Evolutionary conservation across 805 yeast species (phyloP).

Genomic region (Citeromyces nyonsensis): DNA sequence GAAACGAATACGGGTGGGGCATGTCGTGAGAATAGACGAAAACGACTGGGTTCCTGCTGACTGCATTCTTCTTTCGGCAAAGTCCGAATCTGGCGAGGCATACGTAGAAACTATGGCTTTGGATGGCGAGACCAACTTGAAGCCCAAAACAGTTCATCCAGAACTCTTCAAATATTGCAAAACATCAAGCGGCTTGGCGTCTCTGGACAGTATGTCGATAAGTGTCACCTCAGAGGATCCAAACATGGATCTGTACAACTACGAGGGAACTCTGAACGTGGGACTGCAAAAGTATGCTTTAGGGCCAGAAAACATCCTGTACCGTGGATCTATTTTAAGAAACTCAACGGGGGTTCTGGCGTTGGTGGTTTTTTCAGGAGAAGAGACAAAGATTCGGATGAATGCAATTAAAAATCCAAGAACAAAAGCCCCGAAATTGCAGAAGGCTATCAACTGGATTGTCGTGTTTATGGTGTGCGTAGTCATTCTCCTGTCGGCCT

Average conservation of each 20-base stretch:
- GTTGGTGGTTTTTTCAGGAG: conserved; percentile 83
- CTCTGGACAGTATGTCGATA: conserved; percentile 32
- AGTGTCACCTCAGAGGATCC: conserved; percentile 76
- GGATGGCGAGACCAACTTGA: conserved; percentile 93
- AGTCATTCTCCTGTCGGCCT: conserved; percentile 59
- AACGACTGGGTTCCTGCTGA: conserved; percentile 97
- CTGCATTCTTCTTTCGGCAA: conserved; percentile 53
- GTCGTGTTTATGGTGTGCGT: conserved; percentile 79
- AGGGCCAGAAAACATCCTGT: conserved; percentile 70
- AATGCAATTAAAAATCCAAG: conserved; percentile 84
- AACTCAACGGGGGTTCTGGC: conserved; percentile 70
- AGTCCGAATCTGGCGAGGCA: conserved; percentile 46
- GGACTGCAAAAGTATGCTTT: conserved; percentile 34
- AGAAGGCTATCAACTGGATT: conserved; percentile 65
- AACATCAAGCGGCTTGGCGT: conserved; percentile 20
- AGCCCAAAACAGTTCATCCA: conserved; percentile 52
- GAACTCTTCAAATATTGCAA: conserved; percentile 38
- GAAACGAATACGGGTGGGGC: conserved; percentile 82
- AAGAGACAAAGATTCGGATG: conserved; percentile 91
- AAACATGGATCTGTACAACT: conserved; percentile 78
- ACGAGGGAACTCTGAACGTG: conserved; percentile 55
- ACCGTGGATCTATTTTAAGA: conserved; percentile 81
- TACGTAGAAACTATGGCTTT: conserved; percentile 93
- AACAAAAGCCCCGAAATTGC: conserved; percentile 86
- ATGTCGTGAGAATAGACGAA: conserved; percentile 51